Evolutionary conservation across 2,329 filamentous ascomycete genomes (phyloP).

Genomic region (Microascus cirrosus): DNA sequence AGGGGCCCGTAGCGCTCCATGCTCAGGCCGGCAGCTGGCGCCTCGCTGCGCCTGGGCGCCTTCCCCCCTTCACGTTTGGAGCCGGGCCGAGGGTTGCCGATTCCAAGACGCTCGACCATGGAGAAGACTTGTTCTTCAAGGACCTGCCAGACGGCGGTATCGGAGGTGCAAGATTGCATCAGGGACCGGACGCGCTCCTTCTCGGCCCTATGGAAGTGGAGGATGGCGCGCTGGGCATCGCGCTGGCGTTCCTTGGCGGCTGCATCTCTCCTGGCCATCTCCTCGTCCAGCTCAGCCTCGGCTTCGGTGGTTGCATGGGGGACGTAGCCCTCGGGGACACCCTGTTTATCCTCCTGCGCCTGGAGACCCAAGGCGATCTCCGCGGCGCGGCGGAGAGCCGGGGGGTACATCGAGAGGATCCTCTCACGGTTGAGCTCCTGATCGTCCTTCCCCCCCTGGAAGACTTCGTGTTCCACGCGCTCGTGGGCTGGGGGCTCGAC

Average conservation of each 20-base stretch:
- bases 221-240: background rate
- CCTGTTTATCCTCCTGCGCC: conserved; percentile 9
- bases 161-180: conserved; percentile 45
- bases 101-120: conserved; percentile 42
- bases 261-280: background rate
- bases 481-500: background rate
- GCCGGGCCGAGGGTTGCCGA: conserved; percentile 16
- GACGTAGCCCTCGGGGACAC: background rate
- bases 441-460: background rate
- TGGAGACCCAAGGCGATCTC: conserved; percentile 26
- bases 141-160: conserved; percentile 55
- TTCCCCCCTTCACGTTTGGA: conserved; percentile 3
- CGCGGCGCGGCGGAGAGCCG: conserved; percentile 25
- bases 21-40: conserved; percentile 17
- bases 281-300: background rate
- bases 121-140: conserved; percentile 58
- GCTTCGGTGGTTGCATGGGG: background rate
- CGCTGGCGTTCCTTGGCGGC: background rate
- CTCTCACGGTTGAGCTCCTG: conserved; percentile 14
- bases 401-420: conserved; percentile 24
- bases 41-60: conserved; percentile 3
- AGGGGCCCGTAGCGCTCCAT: conserved; percentile 52
- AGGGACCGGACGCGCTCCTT: conserved; percentile 37
- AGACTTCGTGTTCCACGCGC: background rate
- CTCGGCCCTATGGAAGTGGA: conserved; percentile 28